Conservation (phyloP, 2,329 filamentous ascomycete genomes). For the Aureobasidium namibiae region DNA sequence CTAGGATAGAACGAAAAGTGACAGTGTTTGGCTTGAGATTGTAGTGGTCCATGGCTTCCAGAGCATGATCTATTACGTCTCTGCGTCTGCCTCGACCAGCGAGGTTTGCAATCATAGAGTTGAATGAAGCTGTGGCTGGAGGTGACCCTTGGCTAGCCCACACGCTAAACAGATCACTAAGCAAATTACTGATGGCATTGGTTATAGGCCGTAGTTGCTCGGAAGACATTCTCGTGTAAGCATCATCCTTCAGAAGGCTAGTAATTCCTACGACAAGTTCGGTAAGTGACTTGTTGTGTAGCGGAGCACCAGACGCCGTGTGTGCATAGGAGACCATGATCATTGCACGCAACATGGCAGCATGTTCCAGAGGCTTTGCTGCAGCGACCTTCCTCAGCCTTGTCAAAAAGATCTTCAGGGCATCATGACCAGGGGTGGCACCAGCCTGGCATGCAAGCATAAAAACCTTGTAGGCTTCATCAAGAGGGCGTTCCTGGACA, state of each 20-base stretch:
- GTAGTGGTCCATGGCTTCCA: constrained; percentile 23
- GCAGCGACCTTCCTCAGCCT: constrained; percentile 20
- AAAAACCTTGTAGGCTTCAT: constrained; percentile 41
- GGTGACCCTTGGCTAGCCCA: constrained; percentile 22
- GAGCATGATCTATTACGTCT: constrained; percentile 22
- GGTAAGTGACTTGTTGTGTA: constrained; percentile 30
- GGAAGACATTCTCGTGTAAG: constrained; percentile 15
- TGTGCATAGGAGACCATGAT: constrained; percentile 36
- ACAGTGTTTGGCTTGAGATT: constrained; percentile 23
- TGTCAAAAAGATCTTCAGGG: constrained; percentile 27
- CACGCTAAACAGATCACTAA: constrained; percentile 23
- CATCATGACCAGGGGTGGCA: constrained; percentile 23
- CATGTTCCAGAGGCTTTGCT: neutral
- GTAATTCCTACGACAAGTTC: constrained; percentile 29
- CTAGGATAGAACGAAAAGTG: constrained; percentile 28
- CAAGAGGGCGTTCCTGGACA: constrained; percentile 36
- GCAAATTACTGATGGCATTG: constrained; percentile 19
- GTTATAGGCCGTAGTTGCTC: constrained; percentile 19
- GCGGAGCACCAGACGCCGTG: constrained; percentile 30
- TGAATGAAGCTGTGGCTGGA: constrained; percentile 26
- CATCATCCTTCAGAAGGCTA: constrained; percentile 21
- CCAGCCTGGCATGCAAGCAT: constrained; percentile 42
- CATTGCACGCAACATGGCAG: constrained; percentile 29
- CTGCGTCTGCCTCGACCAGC: constrained; percentile 24
- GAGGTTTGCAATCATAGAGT: constrained; percentile 30